These are phyloP conservation scores for Aspergillus bombycis DNA, from an alignment of 2,329 filamentous ascomycete species.

Conservation along the genomic window DNA sequence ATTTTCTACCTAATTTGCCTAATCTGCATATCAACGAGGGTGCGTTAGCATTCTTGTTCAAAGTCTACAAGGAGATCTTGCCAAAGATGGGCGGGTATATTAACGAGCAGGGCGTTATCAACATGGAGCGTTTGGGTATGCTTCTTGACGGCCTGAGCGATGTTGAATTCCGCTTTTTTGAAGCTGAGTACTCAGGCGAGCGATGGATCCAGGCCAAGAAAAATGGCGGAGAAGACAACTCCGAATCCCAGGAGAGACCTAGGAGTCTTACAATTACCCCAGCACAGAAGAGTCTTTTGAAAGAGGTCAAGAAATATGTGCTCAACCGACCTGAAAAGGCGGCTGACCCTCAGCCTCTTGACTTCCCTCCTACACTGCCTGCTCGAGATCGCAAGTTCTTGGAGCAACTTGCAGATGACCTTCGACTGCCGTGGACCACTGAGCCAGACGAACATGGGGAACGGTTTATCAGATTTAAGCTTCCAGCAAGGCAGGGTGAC, in stretches of 20 bases:
- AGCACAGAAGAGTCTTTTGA: constrained; percentile 79
- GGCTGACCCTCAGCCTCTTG: constrained; percentile 58
- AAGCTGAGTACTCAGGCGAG: constrained; percentile 83
- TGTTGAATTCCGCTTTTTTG: constrained; percentile 91
- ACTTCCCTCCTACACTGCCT: constrained; percentile 72
- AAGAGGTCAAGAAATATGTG: constrained; percentile 80
- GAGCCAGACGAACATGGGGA: constrained; percentile 66
- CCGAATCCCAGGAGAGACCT: constrained; percentile 59
- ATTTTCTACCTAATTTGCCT: constrained; percentile 96
- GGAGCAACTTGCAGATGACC: constrained; percentile 75
- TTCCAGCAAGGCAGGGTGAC: constrained; percentile 55
- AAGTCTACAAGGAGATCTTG: constrained; percentile 88
- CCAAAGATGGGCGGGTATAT: constrained; percentile 91
- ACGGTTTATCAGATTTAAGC: constrained; percentile 66
- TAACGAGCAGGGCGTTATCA: constrained; percentile 92
- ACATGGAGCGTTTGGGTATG: constrained; percentile 74
- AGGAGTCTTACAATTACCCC: constrained; percentile 74
- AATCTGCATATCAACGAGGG: constrained; percentile 98
- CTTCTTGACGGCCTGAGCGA: constrained; percentile 83
- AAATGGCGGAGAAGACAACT: constrained; percentile 68
- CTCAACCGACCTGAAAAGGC: constrained; percentile 64
- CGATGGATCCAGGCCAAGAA: constrained; percentile 91
- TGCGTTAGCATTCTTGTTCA: constrained; percentile 95
- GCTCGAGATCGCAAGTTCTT: constrained; percentile 92
- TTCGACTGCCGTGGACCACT: constrained; percentile 68